These are phyloP conservation scores for Termitomyces eurrhizus DNA, from an alignment of 768 basidiomycete genomes.

Conservation along the genomic window DNA sequence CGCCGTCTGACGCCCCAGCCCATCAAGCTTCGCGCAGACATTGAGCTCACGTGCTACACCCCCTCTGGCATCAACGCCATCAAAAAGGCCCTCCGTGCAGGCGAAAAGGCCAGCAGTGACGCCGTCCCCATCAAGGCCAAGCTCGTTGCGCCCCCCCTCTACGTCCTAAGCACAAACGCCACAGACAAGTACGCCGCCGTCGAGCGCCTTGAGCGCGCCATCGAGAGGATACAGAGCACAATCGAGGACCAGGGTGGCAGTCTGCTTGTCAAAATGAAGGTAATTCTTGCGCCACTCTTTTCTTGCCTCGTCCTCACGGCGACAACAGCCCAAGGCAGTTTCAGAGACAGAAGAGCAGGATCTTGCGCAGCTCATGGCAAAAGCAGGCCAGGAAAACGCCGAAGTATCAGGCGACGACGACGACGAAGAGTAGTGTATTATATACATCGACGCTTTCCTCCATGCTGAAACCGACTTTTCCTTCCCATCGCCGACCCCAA, in stretches of 20 bases:
- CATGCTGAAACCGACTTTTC: slow-evolving; percentile 29
- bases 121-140: slow-evolving; percentile 96
- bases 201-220: slow-evolving; percentile 89
- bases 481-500: slow-evolving; percentile 10
- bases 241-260: slow-evolving; percentile 86
- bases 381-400: slow-evolving; percentile 89
- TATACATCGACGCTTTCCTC: background rate
- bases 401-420: slow-evolving; percentile 96
- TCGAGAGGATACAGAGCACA: slow-evolving; percentile 81
- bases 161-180: slow-evolving; percentile 92
- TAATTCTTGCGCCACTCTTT: slow-evolving; percentile 18
- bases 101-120: slow-evolving; percentile 84
- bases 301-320: background rate
- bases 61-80: slow-evolving; percentile 97
- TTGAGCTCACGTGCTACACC: slow-evolving; percentile 95
- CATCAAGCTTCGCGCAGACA: slow-evolving; percentile 97
- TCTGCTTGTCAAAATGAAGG: slow-evolving; percentile 96
- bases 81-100: slow-evolving; percentile 84
- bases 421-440: slow-evolving; percentile 49
- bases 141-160: slow-evolving; percentile 93
- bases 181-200: slow-evolving; percentile 97
- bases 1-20: slow-evolving; percentile 96
- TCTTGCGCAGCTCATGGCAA: slow-evolving; percentile 94
- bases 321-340: slow-evolving; percentile 86
- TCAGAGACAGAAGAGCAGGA: slow-evolving; percentile 98